These are phyloP conservation scores for Auricularia heimuer DNA, from an alignment of 768 basidiomycete genomes.

Conservation along the genomic window DNA sequence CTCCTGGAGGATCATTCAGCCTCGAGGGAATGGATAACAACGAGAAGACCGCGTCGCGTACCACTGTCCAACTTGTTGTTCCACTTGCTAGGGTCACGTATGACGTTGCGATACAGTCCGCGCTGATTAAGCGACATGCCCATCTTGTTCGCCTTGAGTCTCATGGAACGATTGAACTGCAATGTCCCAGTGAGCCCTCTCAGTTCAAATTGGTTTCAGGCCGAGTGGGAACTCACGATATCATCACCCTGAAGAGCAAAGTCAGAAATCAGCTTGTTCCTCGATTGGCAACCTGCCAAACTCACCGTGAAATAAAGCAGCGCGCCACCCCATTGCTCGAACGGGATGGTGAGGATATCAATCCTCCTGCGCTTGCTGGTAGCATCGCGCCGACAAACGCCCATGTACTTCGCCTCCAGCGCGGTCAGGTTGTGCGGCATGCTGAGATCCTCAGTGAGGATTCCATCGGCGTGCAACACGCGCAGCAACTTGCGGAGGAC, in stretches of 20 bases:
- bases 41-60: conserved; percentile 18
- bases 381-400: conserved; percentile 51
- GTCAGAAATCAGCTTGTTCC: neutral
- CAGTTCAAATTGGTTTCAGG: neutral
- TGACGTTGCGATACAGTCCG: conserved; percentile 63
- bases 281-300: conserved; percentile 2
- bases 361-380: conserved; percentile 56
- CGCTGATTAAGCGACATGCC: conserved; percentile 85
- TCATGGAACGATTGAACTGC: conserved; percentile 85
- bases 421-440: conserved; percentile 56
- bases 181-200: neutral
- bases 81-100: conserved; percentile 57
- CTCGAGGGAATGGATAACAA: neutral
- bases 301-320: conserved; percentile 84
- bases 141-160: conserved; percentile 69
- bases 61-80: conserved; percentile 53
- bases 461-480: conserved; percentile 42
- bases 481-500: conserved; percentile 50
- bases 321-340: conserved; percentile 69
- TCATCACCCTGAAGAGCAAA: conserved; percentile 59
- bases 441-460: conserved; percentile 75
- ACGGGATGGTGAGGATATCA: conserved; percentile 79
- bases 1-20: conserved; percentile 31
- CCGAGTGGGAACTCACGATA: conserved; percentile 44
- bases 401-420: conserved; percentile 73